Conservation (phyloP, 768 basidiomycete species). For the Tulasnella sp. region DNA sequence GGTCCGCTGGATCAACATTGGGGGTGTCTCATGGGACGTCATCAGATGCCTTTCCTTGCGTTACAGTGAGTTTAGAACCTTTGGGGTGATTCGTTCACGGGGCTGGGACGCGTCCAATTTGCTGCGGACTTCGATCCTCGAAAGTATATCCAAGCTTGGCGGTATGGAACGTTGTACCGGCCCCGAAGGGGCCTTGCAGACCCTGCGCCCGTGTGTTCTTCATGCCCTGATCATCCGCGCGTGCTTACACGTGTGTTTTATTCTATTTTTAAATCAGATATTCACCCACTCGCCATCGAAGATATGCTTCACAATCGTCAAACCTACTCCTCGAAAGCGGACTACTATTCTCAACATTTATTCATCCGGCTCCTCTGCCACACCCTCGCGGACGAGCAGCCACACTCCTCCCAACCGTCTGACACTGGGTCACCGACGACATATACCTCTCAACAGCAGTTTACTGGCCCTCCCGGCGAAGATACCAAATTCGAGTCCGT, state of each 20-base stretch:
- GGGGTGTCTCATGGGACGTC: conserved; percentile 4
- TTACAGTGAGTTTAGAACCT: not conserved
- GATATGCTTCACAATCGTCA: conserved; percentile 22
- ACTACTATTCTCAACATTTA: conserved; percentile 36
- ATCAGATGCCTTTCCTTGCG: not conserved
- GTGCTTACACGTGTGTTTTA: too few relatives aligned
- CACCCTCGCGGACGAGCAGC: conserved; percentile 1
- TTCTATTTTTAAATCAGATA: too few relatives aligned
- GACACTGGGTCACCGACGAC: not conserved
- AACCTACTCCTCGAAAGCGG: conserved; percentile 19
- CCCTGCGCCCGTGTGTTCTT: too few relatives aligned
- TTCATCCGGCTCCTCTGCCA: conserved; percentile 62
- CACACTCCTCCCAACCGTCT: not conserved
- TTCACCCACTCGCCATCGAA: conserved; percentile 24
- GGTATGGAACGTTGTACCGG: too few relatives aligned
- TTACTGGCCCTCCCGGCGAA: not conserved
- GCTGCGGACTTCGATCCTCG: not conserved
- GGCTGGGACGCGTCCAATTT: too few relatives aligned
- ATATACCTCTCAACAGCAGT: not conserved
- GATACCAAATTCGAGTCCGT: not conserved
- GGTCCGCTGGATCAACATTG: conserved; percentile 1
- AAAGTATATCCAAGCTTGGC: not conserved
- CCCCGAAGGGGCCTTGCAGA: too few relatives aligned
- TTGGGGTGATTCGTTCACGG: too few relatives aligned
- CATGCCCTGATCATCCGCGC: too few relatives aligned